These are phyloP conservation scores for Eucalyptus curtisii DNA, from an alignment of 345 rosid genomes.

Conservation along the genomic window DNA sequence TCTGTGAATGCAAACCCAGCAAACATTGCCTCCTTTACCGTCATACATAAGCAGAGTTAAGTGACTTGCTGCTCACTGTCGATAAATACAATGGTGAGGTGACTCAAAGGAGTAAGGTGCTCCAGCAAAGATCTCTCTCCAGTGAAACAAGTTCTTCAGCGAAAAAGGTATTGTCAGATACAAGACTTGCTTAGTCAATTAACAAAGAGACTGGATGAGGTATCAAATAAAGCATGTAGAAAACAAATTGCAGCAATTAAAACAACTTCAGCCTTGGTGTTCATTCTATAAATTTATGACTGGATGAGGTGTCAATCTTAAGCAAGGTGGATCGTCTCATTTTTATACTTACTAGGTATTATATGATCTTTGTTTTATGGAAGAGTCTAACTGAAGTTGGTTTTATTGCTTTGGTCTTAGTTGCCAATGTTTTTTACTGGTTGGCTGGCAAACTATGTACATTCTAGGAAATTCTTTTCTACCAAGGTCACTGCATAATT, in stretches of 20 bases:
- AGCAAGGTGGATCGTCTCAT: background rate
- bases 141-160: constrained; percentile 13
- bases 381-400: background rate
- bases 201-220: background rate
- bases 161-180: constrained; percentile 43
- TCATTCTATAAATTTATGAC: background rate
- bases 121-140: constrained; percentile 23
- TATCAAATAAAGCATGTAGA: background rate
- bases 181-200: background rate
- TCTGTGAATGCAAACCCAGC: constrained; percentile 79
- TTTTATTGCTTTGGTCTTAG: background rate
- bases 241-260: background rate
- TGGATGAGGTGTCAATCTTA: background rate
- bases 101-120: constrained; percentile 18
- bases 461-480: background rate
- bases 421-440: background rate
- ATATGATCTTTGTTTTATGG: background rate
- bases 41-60: constrained; percentile 64
- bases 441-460: background rate
- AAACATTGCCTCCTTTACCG: constrained; percentile 66
- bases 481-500: background rate
- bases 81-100: constrained; percentile 22
- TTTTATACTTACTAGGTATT: background rate
- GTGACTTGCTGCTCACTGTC: constrained; percentile 29
- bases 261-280: background rate